phyloP scores from a whole-genome alignment of 179 eudicot species.

The Kewa caespitosa region DNA sequence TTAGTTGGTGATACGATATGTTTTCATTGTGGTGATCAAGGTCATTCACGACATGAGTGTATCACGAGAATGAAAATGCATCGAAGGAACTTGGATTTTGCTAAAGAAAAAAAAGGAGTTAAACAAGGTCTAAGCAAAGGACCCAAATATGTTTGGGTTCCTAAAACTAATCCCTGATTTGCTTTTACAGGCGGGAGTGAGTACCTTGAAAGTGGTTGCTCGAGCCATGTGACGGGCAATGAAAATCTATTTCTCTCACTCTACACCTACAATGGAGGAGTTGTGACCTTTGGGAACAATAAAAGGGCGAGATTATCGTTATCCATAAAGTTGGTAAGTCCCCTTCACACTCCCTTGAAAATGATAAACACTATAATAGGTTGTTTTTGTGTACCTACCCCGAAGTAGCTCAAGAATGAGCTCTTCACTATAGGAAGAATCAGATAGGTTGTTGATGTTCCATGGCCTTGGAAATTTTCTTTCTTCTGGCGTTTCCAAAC shows the following conservation, averaged over 20 bases:
- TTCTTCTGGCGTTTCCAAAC: too few relatives aligned
- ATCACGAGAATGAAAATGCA: not conserved
- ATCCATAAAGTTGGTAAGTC: slow-evolving; percentile 3
- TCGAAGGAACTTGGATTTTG: not conserved
- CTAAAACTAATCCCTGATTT: not conserved
- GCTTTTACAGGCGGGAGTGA: not conserved
- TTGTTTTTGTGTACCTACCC: too few relatives aligned
- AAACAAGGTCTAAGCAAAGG: not conserved
- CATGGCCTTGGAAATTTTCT: too few relatives aligned
- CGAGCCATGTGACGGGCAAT: not conserved
- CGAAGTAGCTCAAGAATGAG: too few relatives aligned
- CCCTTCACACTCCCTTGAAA: not conserved
- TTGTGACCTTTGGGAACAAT: slow-evolving; percentile 6
- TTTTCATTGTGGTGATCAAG: not conserved
- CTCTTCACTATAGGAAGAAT: too few relatives aligned
- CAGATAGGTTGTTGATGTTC: too few relatives aligned
- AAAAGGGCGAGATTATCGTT: not conserved
- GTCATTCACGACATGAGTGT: not conserved
- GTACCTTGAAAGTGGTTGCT: not conserved
- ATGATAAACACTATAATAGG: too few relatives aligned
- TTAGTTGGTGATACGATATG: not conserved
- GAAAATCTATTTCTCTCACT: not conserved
- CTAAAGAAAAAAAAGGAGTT: not conserved
- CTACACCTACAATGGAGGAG: not conserved
- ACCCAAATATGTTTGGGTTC: slow-evolving; percentile 4